Evolutionary conservation across 495 filamentous ascomycete genomes (phyloP), one percentile per base, ranked within the genome.

Genomic region (Cairneyella variabilis): DNA sequence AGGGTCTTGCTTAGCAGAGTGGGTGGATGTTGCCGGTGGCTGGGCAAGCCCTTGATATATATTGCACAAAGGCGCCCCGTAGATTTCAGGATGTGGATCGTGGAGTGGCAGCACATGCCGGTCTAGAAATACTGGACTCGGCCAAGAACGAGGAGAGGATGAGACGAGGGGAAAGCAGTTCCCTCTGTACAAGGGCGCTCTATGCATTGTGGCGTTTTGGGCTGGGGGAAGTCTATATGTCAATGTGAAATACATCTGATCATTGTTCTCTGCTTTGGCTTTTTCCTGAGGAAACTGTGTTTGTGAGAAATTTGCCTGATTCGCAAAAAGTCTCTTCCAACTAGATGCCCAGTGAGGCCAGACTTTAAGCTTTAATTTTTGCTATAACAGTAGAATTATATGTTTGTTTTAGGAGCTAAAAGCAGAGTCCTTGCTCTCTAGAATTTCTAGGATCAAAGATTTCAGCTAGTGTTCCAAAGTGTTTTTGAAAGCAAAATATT

Each of bases 21-120:
- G 95, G 95, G 93, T 99, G 9, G 88, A 96, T 49, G 91, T 96
- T 61, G 95, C 93, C 34, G 93, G 93, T 55, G 93, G 93, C 47
- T 99, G 91, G 91, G 82, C 88, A 3, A 79, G 74, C 60, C 75
- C 77, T 40, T 64, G 57, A 64, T 51, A 57, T 3, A 43, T 36
- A 36, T 42, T n/a, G 34, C 20, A 18, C 14, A 28, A 23, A 23
- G 27, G 4, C 42, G 23, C 10, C 36, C 49, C n/a, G 30, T 48
- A 25, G 43, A 51, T 30, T 23, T 11, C 34, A 18, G 41, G 22
- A 16, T 20, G 44, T 48, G 26, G 17, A 16, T 22, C 53, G 30
- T 21, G 27, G 9, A 28, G 16, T 37, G 20, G 10, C 16, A 26
- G 37, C 28, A 18, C 41, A 45, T n/a, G 50, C 23, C 27, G 50